A percentile compares a stretch with the other conserved stretches of the same genome.
Evolutionary conservation across 2,329 filamentous ascomycete species (phyloP).

Genomic region (Dothideomycetes sp.): DNA sequence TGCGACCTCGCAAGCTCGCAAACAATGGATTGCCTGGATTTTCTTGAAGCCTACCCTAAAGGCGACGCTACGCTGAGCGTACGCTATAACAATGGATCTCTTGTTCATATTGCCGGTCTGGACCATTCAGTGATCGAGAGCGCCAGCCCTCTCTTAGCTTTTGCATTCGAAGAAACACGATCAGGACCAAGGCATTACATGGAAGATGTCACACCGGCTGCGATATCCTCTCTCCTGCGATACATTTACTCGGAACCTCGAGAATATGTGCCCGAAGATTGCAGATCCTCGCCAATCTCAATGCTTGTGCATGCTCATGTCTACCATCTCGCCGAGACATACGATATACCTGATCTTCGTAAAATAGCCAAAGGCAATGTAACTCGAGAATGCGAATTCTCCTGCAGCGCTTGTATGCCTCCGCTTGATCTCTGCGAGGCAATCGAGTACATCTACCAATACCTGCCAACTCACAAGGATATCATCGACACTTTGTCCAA

Average conservation of each 20-base stretch:
- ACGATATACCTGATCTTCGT: conserved; percentile 28
- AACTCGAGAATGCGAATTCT: conserved; percentile 26
- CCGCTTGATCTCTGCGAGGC: conserved; percentile 29
- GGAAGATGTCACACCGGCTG: conserved; percentile 22
- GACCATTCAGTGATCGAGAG: conserved; percentile 20
- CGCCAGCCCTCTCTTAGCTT: conserved; percentile 27
- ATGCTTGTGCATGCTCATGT: conserved; percentile 30
- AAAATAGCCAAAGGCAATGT: conserved; percentile 28
- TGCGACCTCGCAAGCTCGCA: conserved; percentile 4
- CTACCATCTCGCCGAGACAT: conserved; percentile 29
- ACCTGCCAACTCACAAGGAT: conserved; percentile 16
- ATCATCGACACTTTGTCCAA: conserved; percentile 29
- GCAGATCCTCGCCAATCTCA: conserved; percentile 17
- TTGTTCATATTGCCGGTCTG: conserved; percentile 25
- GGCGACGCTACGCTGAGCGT: conserved; percentile 21
- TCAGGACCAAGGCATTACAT: conserved; percentile 25
- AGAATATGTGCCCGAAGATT: conserved; percentile 20
- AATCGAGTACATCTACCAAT: conserved; percentile 22
- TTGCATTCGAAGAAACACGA: conserved; percentile 27
- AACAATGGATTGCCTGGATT: conserved; percentile 3
- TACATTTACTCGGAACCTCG: conserved; percentile 28
- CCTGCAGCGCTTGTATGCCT: conserved; percentile 25
- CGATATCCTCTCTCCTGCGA: conserved; percentile 27
- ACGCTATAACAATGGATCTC: conserved; percentile 19
- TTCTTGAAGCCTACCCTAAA: conserved; percentile 10